phyloP scores from a whole-genome alignment of 345 rosid species.

The Eutrema heterophyllum region DNA sequence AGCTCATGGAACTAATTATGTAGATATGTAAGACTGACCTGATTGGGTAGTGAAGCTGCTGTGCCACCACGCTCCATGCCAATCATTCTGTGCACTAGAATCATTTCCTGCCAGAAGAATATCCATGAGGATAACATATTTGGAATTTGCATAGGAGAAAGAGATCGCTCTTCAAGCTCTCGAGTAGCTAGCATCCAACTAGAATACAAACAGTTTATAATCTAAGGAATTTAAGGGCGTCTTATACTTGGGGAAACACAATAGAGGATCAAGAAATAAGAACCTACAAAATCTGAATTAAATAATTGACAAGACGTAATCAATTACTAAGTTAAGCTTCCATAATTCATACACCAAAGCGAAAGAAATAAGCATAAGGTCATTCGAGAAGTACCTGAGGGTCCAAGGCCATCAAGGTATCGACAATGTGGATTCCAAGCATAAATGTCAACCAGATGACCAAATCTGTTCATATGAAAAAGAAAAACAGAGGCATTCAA shows the following conservation, averaged over 20 bases:
- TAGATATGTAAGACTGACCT: constrained; percentile 39
- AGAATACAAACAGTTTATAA: not conserved
- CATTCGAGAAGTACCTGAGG: constrained; percentile 60
- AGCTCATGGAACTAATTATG: not conserved
- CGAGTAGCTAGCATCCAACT: constrained; percentile 9
- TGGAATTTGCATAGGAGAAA: not conserved
- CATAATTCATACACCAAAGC: not conserved
- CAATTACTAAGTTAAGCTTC: not conserved
- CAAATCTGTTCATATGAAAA: constrained; percentile 50
- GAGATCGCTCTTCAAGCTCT: not conserved
- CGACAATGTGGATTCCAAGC: constrained; percentile 96
- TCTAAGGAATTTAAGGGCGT: not conserved
- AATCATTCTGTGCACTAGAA: constrained; percentile 83
- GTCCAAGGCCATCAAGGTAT: constrained; percentile 82
- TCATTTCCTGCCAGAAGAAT: constrained; percentile 59
- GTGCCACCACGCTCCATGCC: constrained; percentile 99
- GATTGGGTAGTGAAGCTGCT: constrained; percentile 60
- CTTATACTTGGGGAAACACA: not conserved
- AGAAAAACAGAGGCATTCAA: not conserved
- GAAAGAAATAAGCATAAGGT: not conserved
- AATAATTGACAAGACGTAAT: not conserved
- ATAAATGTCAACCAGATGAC: constrained; percentile 82
- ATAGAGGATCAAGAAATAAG: not conserved
- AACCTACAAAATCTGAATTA: not conserved
- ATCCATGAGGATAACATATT: constrained; percentile 3